Evolutionary conservation across 345 rosid species (phyloP), one percentile per base, ranked within the genome.

Genomic region (Nephelium lappaceum): DNA sequence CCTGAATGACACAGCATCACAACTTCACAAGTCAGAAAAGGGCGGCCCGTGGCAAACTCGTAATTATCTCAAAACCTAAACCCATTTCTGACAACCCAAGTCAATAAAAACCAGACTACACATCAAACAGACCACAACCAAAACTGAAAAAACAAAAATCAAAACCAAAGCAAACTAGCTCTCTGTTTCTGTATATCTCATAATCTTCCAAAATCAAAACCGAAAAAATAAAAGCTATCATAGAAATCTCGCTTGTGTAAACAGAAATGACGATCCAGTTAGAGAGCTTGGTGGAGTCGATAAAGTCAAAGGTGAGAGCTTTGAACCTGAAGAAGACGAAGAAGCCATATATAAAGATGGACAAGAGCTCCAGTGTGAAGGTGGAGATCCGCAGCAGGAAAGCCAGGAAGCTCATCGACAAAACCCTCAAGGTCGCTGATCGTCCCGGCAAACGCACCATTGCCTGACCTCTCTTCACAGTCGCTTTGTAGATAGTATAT

Each of bases 361-460:
- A 89, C 78, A 95, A 94, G 83, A 94, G 97, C 84, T 81, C 97
- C 0, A 96, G 99, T 71, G 98, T 94, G n/a, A 92, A 82, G 83
- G 98, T 94, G 1, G 97, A 94, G 88, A 96, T 96, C 80, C 91
- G 99, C 11, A 92, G 99, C 88, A 84, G 92, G 79, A 96, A 96
- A 84, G 95, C 97, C 0, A 87, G 78, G 39, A 84, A 87, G 76
- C 88, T 96, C 74, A 96, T 96, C 12, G 91, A 92, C 60, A 89
- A 96, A 87, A 96, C 97, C 11, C 83, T 96, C 75, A 84, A 87
- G 78, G 86, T 76, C 11, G 98, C 99, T 60, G 99, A 96, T 85
- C 87, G 80, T 38, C 95, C 97, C 0, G 95, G 92, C 39, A 89
- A 91, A 55, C 88, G 88, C 42, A 87, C 80, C 78, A 62, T 89